Percentiles rank a stretch among this genome's conserved stretches.
phyloP scores from a whole-genome alignment of 441 rosid genomes.

The Gossypium laxum region DNA sequence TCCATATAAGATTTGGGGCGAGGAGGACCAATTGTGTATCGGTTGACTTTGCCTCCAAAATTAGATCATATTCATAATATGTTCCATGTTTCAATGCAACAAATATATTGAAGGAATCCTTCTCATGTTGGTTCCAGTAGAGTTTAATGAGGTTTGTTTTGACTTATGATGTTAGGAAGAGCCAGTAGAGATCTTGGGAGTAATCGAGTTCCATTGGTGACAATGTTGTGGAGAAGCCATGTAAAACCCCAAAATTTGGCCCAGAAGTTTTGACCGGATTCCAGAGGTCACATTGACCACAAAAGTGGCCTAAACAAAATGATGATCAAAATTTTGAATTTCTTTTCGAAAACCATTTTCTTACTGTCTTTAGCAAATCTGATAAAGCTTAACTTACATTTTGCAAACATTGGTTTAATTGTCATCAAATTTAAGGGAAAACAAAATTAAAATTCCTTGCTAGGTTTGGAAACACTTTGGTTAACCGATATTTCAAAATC shows the following conservation, averaged over 20 bases:
- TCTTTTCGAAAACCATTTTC: not conserved
- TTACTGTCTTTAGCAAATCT: not conserved
- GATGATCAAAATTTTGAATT: not conserved
- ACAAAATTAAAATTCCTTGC: too few relatives aligned
- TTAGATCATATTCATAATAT: not conserved
- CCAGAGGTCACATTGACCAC: not conserved
- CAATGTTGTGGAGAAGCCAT: not conserved
- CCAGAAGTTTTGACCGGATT: not conserved
- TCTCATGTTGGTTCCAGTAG: not conserved
- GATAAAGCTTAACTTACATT: not conserved
- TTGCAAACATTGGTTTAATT: not conserved
- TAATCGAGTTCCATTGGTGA: not conserved
- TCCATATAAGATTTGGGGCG: not conserved
- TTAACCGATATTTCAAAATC: not conserved
- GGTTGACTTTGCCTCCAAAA: not conserved
- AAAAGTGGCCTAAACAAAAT: not conserved
- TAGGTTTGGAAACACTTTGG: not conserved
- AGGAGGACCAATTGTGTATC: not conserved
- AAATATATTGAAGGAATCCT: not conserved
- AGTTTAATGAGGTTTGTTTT: not conserved
- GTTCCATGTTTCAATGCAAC: not conserved
- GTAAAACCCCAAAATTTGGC: not conserved
- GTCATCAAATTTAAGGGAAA: not conserved
- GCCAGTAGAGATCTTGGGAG: not conserved
- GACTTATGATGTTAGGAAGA: not conserved